phyloP scores from a whole-genome alignment of 2,329 filamentous ascomycete species.

The Fusarium sp. region DNA sequence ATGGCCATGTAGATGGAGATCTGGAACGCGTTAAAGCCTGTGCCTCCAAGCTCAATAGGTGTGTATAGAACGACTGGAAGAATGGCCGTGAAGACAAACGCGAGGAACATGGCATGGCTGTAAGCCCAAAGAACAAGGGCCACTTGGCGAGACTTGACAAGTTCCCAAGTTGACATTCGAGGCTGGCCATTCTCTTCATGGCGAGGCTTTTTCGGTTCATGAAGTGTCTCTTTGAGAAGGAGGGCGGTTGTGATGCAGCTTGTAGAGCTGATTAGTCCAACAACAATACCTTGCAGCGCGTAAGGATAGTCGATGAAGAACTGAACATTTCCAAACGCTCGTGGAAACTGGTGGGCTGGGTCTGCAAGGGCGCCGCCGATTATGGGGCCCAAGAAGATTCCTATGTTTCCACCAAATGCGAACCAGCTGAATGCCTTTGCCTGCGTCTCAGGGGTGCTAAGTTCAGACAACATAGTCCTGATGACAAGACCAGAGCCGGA shows the following conservation, averaged over 20 bases:
- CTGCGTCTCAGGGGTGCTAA: slow-evolving; percentile 74
- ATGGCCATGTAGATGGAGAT: slow-evolving; percentile 74
- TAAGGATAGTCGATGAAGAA: slow-evolving; percentile 64
- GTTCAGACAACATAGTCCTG: slow-evolving; percentile 79
- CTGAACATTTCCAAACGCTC: slow-evolving; percentile 55
- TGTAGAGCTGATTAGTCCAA: slow-evolving; percentile 63
- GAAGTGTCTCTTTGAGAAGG: slow-evolving; percentile 71
- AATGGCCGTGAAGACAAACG: slow-evolving; percentile 76
- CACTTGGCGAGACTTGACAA: slow-evolving; percentile 72
- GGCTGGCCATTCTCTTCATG: not conserved
- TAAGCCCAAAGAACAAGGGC: slow-evolving; percentile 72
- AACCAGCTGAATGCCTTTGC: slow-evolving; percentile 80
- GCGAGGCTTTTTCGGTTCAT: slow-evolving; percentile 19
- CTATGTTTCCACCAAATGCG: slow-evolving; percentile 77
- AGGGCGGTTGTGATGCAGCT: slow-evolving; percentile 62
- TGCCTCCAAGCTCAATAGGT: slow-evolving; percentile 68
- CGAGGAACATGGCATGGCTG: slow-evolving; percentile 72
- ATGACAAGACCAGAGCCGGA: slow-evolving; percentile 78
- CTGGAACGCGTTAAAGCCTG: slow-evolving; percentile 66
- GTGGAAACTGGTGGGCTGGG: slow-evolving; percentile 70
- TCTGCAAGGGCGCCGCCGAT: slow-evolving; percentile 75
- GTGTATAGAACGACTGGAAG: slow-evolving; percentile 76
- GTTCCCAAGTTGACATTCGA: slow-evolving; percentile 42
- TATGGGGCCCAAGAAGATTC: slow-evolving; percentile 76
- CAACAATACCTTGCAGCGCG: slow-evolving; percentile 63